Evolutionary conservation across 2,329 filamentous ascomycete species (phyloP).

Genomic region (Colletotrichum karsti): DNA sequence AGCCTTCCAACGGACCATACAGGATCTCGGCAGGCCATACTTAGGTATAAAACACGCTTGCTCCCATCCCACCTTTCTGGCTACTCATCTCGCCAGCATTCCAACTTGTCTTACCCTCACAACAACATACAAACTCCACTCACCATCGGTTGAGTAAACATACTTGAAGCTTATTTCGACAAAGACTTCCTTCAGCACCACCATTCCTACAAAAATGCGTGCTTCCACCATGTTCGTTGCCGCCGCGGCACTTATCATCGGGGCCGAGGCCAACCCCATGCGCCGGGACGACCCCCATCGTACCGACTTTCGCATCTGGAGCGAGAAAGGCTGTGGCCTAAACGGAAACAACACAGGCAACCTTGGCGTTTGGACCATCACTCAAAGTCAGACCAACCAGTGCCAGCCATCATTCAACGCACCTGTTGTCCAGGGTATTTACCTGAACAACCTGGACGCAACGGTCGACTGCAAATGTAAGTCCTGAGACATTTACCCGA

Average conservation of each 20-base stretch:
- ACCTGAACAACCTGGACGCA: neutral
- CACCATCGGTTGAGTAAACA: no score
- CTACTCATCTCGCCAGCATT: no score
- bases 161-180: neutral
- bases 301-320: slow-evolving; percentile 18
- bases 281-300: slow-evolving; percentile 1
- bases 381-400: neutral
- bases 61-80: neutral
- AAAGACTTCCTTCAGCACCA: no score
- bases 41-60: neutral
- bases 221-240: neutral
- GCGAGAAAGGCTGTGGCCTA: neutral
- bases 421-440: neutral
- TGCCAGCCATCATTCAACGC: slow-evolving; percentile 6
- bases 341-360: neutral
- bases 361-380: slow-evolving; percentile 17
- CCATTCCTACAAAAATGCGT: neutral
- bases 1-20: neutral
- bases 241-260: neutral
- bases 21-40: neutral
- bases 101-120: no score
- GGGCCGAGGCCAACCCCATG: neutral
- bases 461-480: neutral
- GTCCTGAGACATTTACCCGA: neutral
- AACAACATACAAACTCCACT: no score